Evolutionary conservation across 202 grass and related monocot genomes (phyloP).

Genomic region (Setaria viridis): DNA sequence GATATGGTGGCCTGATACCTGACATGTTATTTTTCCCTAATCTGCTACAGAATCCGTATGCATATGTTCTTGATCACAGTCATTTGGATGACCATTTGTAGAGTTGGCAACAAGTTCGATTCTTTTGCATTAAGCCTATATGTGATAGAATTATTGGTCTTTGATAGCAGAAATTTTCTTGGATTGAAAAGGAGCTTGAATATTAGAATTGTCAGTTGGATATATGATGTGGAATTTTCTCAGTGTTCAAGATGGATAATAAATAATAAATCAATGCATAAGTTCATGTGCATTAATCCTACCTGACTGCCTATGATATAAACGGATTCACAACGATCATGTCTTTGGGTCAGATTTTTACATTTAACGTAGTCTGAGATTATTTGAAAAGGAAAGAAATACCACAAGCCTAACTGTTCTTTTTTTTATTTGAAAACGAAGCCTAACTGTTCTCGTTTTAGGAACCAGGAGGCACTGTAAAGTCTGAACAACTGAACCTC

Average conservation of each 20-base stretch:
- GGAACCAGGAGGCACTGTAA: constrained; percentile 4
- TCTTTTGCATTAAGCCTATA: neutral
- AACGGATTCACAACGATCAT: neutral
- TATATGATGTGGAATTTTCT: neutral
- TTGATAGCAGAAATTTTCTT: neutral
- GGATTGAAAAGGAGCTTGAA: neutral
- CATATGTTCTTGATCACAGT: neutral
- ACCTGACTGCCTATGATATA: neutral
- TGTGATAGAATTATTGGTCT: neutral
- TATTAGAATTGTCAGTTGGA: neutral
- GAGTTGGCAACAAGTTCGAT: neutral
- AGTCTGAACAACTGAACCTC: constrained; percentile 23
- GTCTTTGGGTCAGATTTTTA: neutral
- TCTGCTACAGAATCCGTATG: neutral
- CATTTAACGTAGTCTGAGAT: neutral
- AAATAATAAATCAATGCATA: neutral
- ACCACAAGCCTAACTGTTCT: neutral
- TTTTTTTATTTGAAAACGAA: too few species aligned
- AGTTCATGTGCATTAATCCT: neutral
- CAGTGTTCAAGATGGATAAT: neutral
- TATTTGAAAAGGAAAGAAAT: neutral
- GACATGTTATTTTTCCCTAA: neutral
- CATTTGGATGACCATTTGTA: neutral
- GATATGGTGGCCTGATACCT: neutral
- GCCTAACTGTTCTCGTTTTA: neutral